Evolutionary conservation across 192 early-diverging fungal species (phyloP), one percentile per base, ranked within the genome.

Genomic region (Entrophospora sp.): DNA sequence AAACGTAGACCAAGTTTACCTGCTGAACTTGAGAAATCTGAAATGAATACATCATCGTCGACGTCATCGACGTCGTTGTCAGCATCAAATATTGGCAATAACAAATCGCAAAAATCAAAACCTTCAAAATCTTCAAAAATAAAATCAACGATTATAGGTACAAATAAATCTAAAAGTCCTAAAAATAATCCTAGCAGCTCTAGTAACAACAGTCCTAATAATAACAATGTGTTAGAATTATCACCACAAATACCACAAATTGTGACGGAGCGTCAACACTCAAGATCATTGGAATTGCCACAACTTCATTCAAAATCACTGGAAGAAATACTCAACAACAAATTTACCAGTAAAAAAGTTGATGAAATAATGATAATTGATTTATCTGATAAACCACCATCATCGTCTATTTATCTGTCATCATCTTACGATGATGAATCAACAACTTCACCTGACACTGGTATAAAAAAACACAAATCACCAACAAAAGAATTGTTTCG

Each of bases 401-500:
- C 28, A 55, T n/a, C n/a, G n/a, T 9, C 24, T 22, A 22, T 22
- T 46, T 46, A 46, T 13, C 20, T 22, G 7, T 46, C 44, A 46
- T 24, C 24, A 22, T n/a, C n/a, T n/a, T n/a, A n/a, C n/a, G n/a
- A n/a, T n/a, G 52, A 55, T 55, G 31, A 31, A 32, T 55, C 52
- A 22, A 42, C 16, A 7, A 18, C 20, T 55, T 55, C 28, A 5
- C 30, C 31, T 3, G 52, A 55, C 40, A 42, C 40, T 42, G 8
- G 40, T 16, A 27, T 31, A 25, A 55, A 55, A 4, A 55, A 32
- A 55, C 25, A n/a, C 6, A 27, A 18, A 2, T 55, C 52, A 13
- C 52, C 52, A 32, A 55, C 52, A 31, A 27, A 32, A 18, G 52
- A 55, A 55, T 27, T 55, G 4, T 55, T 55, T 32, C 52, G 52